Base-by-base conservation (phyloP, 305 asterid genomes). In the Fraxinus nigra region DNA sequence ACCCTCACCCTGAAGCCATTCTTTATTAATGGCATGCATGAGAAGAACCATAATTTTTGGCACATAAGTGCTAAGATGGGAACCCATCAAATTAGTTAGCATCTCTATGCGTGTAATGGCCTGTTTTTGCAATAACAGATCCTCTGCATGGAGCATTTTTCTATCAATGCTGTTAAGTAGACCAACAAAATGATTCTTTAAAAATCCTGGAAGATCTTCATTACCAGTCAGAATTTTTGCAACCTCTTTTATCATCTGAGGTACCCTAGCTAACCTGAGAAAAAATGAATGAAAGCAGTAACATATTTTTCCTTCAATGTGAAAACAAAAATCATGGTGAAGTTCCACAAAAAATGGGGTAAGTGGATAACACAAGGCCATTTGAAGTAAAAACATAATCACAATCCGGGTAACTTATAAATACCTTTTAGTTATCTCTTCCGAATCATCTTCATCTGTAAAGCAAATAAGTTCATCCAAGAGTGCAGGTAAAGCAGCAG, bases 31-130 rank as follows among this genome's bases (percentile, higher is more conserved):
- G 78, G 93, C 90, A 90, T 94, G 98, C 98, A 94, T 96, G 88
- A 95, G 98, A 89, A 96, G 97, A 86, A 96, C 99, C 99, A 96
- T 96, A 69, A 96, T 90, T 87, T 94, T 96, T 61, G 99, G 99
- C 38, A 94, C 97, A 59, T 96, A 90, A 74, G 98, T 90, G 92
- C 97, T 86, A 78, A 96, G 97, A 84, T 96, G 97, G 84, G 97
- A 84, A 77, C 97, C 99, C 94, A 96, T 96, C 92, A 94, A 85
- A 82, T 89, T 87, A 78, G 94, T 93, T 82, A 96, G 91, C 95
- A 96, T 88, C 90, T 93, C 93, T 83, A 96, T 96, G 48, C 99
- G 90, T 88, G 84, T 87, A 81, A 94, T 85, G 86, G 99, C 97
- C 88, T 94, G 98, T 78, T 88, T 92, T 88, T 96, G 99, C 85